Evolutionary conservation across 495 filamentous ascomycete genomes (phyloP).

Genomic region (Aspergillus diversus): DNA sequence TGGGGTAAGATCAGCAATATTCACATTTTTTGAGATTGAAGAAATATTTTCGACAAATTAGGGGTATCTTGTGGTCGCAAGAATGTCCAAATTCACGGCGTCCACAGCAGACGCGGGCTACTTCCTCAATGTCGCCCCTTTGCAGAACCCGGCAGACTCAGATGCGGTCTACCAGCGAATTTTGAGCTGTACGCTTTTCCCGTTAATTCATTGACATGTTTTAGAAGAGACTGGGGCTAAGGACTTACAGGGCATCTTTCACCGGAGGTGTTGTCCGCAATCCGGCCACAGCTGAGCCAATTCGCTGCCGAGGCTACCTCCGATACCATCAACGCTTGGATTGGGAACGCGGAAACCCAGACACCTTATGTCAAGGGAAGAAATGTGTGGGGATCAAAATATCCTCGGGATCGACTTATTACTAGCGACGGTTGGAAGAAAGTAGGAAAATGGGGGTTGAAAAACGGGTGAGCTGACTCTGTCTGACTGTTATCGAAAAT

Average conservation of each 20-base stretch:
- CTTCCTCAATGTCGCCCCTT: neutral
- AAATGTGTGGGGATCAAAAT: constrained; percentile 43
- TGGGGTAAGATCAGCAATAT: neutral
- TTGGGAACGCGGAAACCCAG: constrained; percentile 38
- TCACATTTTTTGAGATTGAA: neutral
- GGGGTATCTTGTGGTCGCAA: too few relatives aligned
- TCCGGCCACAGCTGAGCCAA: constrained; percentile 29
- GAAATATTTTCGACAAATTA: neutral
- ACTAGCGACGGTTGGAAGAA: constrained; percentile 50
- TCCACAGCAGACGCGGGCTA: neutral
- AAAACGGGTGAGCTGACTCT: constrained; percentile 24
- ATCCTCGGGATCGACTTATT: constrained; percentile 42
- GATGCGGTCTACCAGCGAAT: constrained; percentile 1
- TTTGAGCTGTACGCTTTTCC: neutral
- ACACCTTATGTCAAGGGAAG: constrained; percentile 42
- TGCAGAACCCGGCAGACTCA: neutral
- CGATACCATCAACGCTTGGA: constrained; percentile 36
- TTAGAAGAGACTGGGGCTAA: neutral
- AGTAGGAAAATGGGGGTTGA: constrained; percentile 40
- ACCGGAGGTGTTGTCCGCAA: constrained; percentile 18
- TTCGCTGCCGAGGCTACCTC: constrained; percentile 41
- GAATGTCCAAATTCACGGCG: neutral
- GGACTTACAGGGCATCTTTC: constrained; percentile 37
- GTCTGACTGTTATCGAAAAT: neutral
- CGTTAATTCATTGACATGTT: neutral